These are phyloP conservation scores for Knoxdaviesia capensis DNA, from an alignment of 2,329 filamentous ascomycete genomes.

Conservation along the genomic window DNA sequence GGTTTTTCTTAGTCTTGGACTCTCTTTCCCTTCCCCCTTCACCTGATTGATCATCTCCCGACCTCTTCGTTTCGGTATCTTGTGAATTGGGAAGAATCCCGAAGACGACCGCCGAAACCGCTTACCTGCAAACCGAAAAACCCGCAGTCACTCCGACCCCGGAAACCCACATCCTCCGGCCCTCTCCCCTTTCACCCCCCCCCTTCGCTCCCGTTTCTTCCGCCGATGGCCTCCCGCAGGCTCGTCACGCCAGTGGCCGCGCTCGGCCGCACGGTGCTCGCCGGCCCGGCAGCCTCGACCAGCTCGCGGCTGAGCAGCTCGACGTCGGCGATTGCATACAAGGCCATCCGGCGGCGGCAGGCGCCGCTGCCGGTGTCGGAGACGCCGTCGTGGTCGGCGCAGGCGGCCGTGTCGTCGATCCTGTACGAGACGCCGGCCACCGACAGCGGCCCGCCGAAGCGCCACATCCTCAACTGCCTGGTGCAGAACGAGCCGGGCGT, in stretches of 20 bases:
- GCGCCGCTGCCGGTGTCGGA: conserved; percentile 65
- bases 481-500: conserved; percentile 99
- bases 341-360: conserved; percentile 81
- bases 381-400: conserved; percentile 65
- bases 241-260: conserved; percentile 20
- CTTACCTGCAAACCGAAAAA: not conserved
- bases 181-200: conserved; percentile 1
- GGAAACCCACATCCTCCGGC: conserved; percentile 3
- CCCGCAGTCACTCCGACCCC: not conserved
- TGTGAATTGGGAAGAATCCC: not conserved
- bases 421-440: conserved; percentile 93
- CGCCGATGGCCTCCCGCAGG: conserved; percentile 23
- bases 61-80: too few relatives aligned
- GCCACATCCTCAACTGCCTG: conserved; percentile 92
- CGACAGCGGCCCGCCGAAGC: conserved; percentile 66
- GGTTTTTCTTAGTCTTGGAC: not conserved
- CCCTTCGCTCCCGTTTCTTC: conserved; percentile 1
- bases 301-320: conserved; percentile 34
- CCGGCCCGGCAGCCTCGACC: conserved; percentile 2
- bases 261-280: conserved; percentile 10
- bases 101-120: not conserved
- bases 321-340: conserved; percentile 90
- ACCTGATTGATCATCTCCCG: not conserved
- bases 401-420: conserved; percentile 91
- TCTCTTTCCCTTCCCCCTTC: not conserved